Evolutionary conservation across 129 eudicot genomes (phyloP), one percentile per base, ranked within the genome.

Genomic region (Escallonia rubra): DNA sequence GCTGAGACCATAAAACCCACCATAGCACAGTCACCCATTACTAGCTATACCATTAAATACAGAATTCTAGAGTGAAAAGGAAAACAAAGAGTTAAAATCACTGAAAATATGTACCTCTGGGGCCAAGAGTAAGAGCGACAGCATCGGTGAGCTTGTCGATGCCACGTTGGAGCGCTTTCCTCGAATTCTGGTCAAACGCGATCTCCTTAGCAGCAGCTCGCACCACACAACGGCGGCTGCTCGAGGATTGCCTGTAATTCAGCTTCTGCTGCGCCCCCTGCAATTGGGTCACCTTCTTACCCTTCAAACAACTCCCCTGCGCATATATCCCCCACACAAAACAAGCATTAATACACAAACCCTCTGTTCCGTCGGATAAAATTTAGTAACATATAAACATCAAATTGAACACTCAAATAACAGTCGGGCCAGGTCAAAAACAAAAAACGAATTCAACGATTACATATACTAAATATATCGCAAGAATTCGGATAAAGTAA

Each of bases 101-200:
- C 23, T 1, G 13, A 64, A 64, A 51, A 54, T 49, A 15, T 52
- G 41, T 64, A 85, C 96, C 96, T 68, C 91, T 88, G 39, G 96
- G 91, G 13, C 96, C 96, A 64, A 87, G 95, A 42, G 95, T 87
- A 59, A 87, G 86, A 0, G 84, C 95, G 58, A 87, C 95, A 43
- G 75, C 82, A 65, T 88, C 91, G 9, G 91, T 91, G 16, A 88
- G 85, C 74, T 88, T 88, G 57, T 88, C 96, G 42, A 88, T 88
- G 6, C 96, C 96, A 7, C 86, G 77, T 68, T 88, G 96, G 63
- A 88, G 81, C 14, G 96, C 91, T 7, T 88, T 72, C 75, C 96
- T 79, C 0, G 96, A 85, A 6, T 45, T 65, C 79, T 88, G 96
- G 51, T 85, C 96, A 70, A 88, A 88, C 1, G 82, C 91, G 12